Evolutionary conservation across 179 eudicot genomes (phyloP).

Genomic region (Actinidia chinensis): DNA sequence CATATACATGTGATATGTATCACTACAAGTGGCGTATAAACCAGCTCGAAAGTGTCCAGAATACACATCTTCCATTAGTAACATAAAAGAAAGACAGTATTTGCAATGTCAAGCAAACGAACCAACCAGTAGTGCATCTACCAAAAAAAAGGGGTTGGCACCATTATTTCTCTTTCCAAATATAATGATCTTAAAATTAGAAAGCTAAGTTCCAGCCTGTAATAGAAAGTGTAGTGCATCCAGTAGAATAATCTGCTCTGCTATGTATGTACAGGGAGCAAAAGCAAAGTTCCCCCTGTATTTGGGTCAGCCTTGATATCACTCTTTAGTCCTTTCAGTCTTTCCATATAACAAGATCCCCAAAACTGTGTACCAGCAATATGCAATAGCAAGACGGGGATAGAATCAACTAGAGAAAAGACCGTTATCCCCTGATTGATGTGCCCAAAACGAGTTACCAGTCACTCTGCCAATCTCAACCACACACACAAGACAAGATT

Average conservation of each 20-base stretch:
- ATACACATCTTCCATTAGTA: not conserved
- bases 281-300: not conserved
- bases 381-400: not conserved
- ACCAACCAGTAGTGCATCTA: not conserved
- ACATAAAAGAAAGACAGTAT: not conserved
- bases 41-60: not conserved
- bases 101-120: no score
- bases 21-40: not conserved
- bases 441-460: no score
- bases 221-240: not conserved
- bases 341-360: not conserved
- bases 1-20: no score
- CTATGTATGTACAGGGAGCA: not conserved
- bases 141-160: not conserved
- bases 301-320: slow-evolving; percentile 5
- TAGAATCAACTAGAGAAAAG: not conserved
- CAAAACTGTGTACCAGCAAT: not conserved
- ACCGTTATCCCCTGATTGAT: not conserved
- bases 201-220: not conserved
- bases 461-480: no score
- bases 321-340: slow-evolving; percentile 9
- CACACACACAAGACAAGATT: no score
- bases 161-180: not conserved
- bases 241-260: not conserved
- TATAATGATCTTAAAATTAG: not conserved